Percentiles rank a stretch among this genome's conserved stretches.
phyloP scores from a whole-genome alignment of 2,329 filamentous ascomycete genomes.

The Aspergillus arachidicola region DNA sequence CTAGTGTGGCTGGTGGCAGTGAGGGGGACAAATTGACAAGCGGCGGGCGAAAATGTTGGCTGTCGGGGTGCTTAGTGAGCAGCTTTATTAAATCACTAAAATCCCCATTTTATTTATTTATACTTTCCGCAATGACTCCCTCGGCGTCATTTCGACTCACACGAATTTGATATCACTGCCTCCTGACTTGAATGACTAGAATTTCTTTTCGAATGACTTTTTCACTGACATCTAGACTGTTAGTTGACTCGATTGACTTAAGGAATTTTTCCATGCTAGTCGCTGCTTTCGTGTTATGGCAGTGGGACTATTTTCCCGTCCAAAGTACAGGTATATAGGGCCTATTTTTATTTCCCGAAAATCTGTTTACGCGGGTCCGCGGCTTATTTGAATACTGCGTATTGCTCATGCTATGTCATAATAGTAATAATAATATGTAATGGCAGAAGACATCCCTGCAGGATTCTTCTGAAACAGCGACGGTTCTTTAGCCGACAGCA shows the following conservation, averaged over 20 bases:
- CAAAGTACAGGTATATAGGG: background rate
- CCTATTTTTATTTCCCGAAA: background rate
- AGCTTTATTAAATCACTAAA: background rate
- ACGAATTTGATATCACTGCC: background rate
- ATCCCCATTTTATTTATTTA: background rate
- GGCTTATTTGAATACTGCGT: background rate
- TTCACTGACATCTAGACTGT: background rate
- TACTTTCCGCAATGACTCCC: background rate
- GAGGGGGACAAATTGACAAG: constrained; percentile 12
- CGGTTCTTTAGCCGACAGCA: constrained; percentile 19
- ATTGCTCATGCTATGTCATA: constrained; percentile 7
- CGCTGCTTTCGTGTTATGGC: background rate
- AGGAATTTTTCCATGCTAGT: background rate
- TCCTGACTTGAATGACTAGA: background rate
- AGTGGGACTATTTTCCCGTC: background rate
- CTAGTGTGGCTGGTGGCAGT: constrained; percentile 12
- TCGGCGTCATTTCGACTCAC: constrained; percentile 1
- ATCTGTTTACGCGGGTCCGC: background rate
- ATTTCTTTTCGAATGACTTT: background rate
- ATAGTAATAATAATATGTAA: constrained; percentile 13
- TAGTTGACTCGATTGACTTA: background rate
- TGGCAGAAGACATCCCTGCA: constrained; percentile 10
- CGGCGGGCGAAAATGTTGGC: constrained; percentile 24
- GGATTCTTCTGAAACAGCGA: constrained; percentile 15
- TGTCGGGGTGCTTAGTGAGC: constrained; percentile 25